Evolutionary conservation across 2,329 filamentous ascomycete genomes (phyloP).

Genomic region (Fonsecaea pugnacius): DNA sequence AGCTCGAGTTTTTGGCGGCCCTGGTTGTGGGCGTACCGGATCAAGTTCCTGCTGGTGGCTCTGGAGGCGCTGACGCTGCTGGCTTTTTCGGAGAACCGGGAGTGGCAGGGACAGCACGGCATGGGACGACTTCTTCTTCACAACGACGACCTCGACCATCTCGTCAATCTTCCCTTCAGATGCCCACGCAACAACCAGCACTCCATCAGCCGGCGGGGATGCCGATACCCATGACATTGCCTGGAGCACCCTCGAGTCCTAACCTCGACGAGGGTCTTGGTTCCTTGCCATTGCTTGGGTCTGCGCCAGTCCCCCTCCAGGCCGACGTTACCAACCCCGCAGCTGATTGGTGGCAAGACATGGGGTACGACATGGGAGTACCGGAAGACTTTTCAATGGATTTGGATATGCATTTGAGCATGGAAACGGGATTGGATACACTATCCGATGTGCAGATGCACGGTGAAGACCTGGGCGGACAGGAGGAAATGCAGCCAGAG

Average conservation of each 20-base stretch:
- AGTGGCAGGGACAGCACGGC: not conserved
- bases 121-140: not conserved
- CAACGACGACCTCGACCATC: not conserved
- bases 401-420: slow-evolving; percentile 17
- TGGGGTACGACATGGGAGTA: slow-evolving; percentile 5
- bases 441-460: slow-evolving; percentile 8
- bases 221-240: slow-evolving; percentile 2
- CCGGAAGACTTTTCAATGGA: slow-evolving; percentile 15
- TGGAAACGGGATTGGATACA: not conserved
- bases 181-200: not conserved
- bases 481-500: slow-evolving; percentile 70
- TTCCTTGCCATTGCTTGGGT: not conserved
- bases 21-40: slow-evolving; percentile 7
- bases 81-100: slow-evolving; percentile 2
- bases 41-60: not conserved
- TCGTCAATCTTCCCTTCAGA: slow-evolving; percentile 7
- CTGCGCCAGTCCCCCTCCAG: not conserved
- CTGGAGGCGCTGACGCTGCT: not conserved
- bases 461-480: slow-evolving; percentile 71
- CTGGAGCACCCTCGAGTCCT: not conserved
- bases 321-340: not conserved
- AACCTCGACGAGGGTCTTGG: not conserved
- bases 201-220: not conserved
- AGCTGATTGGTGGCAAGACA: slow-evolving; percentile 16
- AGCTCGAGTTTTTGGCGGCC: slow-evolving; percentile 17